Conservation (phyloP, 306 rosid species). For the Trifolium pratense region DNA sequence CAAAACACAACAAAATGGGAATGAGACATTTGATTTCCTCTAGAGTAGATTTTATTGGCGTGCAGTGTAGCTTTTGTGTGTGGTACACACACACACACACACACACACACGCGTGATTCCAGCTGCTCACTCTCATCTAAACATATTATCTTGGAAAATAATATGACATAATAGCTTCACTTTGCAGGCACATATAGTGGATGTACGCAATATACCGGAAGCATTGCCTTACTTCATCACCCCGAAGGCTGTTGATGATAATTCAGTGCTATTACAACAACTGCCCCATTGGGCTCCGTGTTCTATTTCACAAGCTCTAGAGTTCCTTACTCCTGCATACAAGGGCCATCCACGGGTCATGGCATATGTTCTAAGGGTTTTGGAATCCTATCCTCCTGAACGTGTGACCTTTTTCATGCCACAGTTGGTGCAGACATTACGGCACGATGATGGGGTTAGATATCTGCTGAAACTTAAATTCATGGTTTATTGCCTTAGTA, state of each 20-base stretch:
- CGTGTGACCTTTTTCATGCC: conserved; percentile 97
- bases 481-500: conserved; percentile 18
- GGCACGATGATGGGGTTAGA: conserved; percentile 93
- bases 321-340: conserved; percentile 91
- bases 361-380: conserved; percentile 96
- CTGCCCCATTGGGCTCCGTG: conserved; percentile 99
- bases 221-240: conserved; percentile 96
- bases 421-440: conserved; percentile 93
- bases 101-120: conserved; percentile 10
- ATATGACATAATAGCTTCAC: conserved; percentile 36
- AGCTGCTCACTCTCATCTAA: conserved; percentile 23
- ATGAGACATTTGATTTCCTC: conserved; percentile 2
- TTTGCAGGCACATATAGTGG: conserved; percentile 78
- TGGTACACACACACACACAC: background rate
- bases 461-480: conserved; percentile 40
- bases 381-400: conserved; percentile 97
- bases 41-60: background rate
- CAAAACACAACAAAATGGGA: background rate
- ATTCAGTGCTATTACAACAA: conserved; percentile 90
- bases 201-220: conserved; percentile 87
- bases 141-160: conserved; percentile 36
- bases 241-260: conserved; percentile 90
- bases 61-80: conserved; percentile 8
- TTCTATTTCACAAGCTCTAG: conserved; percentile 94
- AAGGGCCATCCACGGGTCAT: conserved; percentile 98